phyloP scores from a whole-genome alignment of 805 yeast species.

The Candida maris region DNA sequence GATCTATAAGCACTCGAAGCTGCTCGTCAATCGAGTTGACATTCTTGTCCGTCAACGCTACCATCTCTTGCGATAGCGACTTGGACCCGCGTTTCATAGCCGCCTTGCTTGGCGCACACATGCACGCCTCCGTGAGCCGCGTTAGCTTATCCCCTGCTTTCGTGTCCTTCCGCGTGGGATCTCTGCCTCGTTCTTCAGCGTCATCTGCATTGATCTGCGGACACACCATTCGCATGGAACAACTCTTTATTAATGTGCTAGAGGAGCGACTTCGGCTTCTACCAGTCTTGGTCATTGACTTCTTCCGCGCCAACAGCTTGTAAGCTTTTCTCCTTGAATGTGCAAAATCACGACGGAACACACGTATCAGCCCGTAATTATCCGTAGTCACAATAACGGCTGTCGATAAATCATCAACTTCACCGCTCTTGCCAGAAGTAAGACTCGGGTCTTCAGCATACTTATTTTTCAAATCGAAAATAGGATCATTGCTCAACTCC shows the following conservation, averaged over 20 bases:
- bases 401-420: slow-evolving; percentile 34
- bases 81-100: not conserved
- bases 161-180: slow-evolving; percentile 3
- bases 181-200: slow-evolving; percentile 13
- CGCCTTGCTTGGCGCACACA: not conserved
- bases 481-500: slow-evolving; percentile 72
- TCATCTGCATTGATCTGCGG: not conserved
- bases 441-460: slow-evolving; percentile 8
- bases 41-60: slow-evolving; percentile 10
- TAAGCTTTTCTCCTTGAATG: slow-evolving; percentile 36
- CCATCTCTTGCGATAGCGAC: not conserved
- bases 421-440: slow-evolving; percentile 13
- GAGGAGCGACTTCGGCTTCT: slow-evolving; percentile 18
- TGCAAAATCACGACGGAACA: slow-evolving; percentile 78
- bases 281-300: slow-evolving; percentile 12
- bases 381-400: slow-evolving; percentile 74
- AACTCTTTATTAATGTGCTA: slow-evolving; percentile 5
- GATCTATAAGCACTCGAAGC: slow-evolving; percentile 8
- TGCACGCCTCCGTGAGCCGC: no score
- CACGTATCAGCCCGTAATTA: slow-evolving; percentile 64
- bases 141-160: not conserved
- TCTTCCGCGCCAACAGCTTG: slow-evolving; percentile 10
- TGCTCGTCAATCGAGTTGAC: slow-evolving; percentile 11
- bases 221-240: slow-evolving; percentile 3
- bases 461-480: slow-evolving; percentile 53